A percentile compares a stretch with the other conserved stretches of the same genome.
Evolutionary conservation across 192 early-diverging fungal species (phyloP).

Genomic region (Geranomyces michiganensis): DNA sequence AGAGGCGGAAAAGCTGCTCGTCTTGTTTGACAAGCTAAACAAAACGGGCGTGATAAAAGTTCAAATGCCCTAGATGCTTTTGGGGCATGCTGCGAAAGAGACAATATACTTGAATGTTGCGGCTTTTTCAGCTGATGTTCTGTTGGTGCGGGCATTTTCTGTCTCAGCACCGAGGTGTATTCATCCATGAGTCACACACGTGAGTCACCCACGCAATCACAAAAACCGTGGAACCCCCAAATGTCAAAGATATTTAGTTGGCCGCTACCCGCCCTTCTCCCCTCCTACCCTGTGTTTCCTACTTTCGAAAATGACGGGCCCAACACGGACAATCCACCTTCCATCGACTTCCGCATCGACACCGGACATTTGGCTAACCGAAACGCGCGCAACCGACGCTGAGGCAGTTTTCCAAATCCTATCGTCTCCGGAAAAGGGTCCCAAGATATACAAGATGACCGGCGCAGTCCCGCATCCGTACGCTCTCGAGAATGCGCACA

Average conservation of each 20-base stretch:
- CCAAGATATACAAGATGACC: neutral
- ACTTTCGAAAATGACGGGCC: neutral
- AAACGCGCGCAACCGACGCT: neutral
- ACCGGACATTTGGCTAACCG: neutral
- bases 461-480: neutral
- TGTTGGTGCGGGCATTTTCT: no score
- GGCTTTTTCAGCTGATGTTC: no score
- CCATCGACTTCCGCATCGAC: neutral
- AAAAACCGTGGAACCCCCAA: no score
- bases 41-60: constrained; percentile 88
- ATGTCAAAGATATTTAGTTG: no score
- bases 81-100: no score
- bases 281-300: no score
- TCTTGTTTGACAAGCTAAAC: constrained; percentile 91
- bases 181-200: no score
- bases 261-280: no score
- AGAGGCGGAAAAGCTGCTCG: constrained; percentile 90
- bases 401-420: neutral
- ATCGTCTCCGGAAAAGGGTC: neutral
- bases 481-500: neutral
- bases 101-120: no score
- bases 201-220: no score
- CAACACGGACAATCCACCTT: neutral
- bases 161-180: no score
- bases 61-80: constrained; percentile 34